These are phyloP conservation scores for Kodamaea derodonti DNA, from an alignment of 1,139 yeast genomes.

Conservation along the genomic window DNA sequence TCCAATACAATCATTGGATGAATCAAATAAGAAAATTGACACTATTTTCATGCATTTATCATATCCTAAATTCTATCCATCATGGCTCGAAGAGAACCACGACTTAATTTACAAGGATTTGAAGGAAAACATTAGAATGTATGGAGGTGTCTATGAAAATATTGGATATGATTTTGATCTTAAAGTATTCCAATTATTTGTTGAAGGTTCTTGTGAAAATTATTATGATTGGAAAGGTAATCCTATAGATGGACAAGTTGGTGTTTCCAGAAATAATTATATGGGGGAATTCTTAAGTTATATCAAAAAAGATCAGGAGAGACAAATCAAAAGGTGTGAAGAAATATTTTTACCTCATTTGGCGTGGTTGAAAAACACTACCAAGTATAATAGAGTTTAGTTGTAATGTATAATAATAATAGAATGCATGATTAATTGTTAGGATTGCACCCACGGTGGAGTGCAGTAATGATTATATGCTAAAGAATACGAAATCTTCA, in stretches of 20 bases:
- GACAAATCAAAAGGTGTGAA: conserved; percentile 28
- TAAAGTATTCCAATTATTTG: conserved; percentile 33
- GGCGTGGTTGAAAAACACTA: conserved; percentile 22
- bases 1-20: conserved; percentile 31
- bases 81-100: conserved; percentile 42
- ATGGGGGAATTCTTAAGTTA: conserved; percentile 34
- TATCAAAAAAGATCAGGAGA: conserved; percentile 22
- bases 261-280: conserved; percentile 22
- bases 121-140: conserved; percentile 46
- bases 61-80: conserved; percentile 61
- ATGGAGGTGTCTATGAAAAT: conserved; percentile 34
- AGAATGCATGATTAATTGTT: not conserved
- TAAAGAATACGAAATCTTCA: too few relatives aligned
- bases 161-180: conserved; percentile 54
- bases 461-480: too few relatives aligned
- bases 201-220: conserved; percentile 37
- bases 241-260: conserved; percentile 24
- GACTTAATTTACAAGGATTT: conserved; percentile 37
- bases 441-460: too few relatives aligned
- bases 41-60: conserved; percentile 56
- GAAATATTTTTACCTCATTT: conserved; percentile 29
- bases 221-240: conserved; percentile 30
- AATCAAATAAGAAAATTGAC: conserved; percentile 21
- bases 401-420: not conserved
- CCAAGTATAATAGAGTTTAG: conserved; percentile 4